These are phyloP conservation scores for Leishmania gerbilli DNA, from an alignment of 208 protist genomes.

Conservation along the genomic window DNA sequence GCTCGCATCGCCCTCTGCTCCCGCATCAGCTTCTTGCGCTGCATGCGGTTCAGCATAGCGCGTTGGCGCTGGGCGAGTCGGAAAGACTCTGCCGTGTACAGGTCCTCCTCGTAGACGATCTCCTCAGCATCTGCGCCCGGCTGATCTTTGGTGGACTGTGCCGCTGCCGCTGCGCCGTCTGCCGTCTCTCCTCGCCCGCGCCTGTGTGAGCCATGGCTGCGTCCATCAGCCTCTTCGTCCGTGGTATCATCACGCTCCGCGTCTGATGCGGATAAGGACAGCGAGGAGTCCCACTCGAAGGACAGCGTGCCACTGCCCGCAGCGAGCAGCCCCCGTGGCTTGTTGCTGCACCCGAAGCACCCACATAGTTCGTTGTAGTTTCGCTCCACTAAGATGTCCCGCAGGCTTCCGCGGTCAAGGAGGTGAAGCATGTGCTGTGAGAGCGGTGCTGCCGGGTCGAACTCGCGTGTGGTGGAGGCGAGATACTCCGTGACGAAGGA, in stretches of 20 bases:
- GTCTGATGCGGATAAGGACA: constrained; percentile 1
- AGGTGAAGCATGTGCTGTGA: constrained; percentile 62
- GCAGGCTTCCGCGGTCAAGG: constrained; percentile 51
- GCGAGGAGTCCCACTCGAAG: constrained; percentile 23
- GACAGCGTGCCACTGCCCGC: background rate
- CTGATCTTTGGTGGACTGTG: background rate
- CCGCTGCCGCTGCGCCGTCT: background rate
- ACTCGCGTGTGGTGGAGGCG: constrained; percentile 37
- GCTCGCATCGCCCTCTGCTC: constrained; percentile 7
- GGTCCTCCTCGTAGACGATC: constrained; percentile 69
- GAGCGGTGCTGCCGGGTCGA: constrained; percentile 39
- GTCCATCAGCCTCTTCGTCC: constrained; percentile 7
- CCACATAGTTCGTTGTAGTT: constrained; percentile 66
- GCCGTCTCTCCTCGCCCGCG: background rate
- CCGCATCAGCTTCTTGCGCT: constrained; percentile 11
- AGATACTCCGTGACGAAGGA: constrained; percentile 62
- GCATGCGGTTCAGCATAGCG: constrained; percentile 39
- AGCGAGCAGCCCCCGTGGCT: constrained; percentile 35
- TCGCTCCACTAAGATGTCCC: constrained; percentile 70
- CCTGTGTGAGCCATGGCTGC: background rate
- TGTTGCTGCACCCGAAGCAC: constrained; percentile 55
- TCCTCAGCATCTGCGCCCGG: constrained; percentile 34
- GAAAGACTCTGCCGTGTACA: constrained; percentile 60
- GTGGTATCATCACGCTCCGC: constrained; percentile 10
- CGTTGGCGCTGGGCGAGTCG: constrained; percentile 52